Percentiles rank a stretch among this genome's conserved stretches.
phyloP scores from a whole-genome alignment of 1,139 yeast genomes.

The Blastobotrys persicus region DNA sequence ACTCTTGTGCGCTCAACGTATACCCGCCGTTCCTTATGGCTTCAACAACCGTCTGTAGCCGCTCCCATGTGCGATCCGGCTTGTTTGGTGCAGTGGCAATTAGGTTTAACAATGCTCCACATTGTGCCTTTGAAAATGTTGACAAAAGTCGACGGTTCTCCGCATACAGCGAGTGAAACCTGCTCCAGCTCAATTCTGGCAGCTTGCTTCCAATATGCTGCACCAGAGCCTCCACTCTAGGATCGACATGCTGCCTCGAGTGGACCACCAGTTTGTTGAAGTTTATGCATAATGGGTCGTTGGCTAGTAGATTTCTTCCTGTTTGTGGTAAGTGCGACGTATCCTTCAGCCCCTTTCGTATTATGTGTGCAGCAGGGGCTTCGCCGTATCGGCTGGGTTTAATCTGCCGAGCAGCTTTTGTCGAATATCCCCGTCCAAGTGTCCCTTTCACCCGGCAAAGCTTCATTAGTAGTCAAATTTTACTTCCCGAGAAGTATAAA shows the following conservation, averaged over 20 bases:
- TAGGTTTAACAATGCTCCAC: constrained; percentile 13
- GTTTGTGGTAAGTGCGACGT: constrained; percentile 8
- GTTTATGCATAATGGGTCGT: constrained; percentile 11
- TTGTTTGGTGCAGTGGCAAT: not conserved
- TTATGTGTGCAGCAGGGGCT: not conserved
- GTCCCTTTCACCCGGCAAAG: constrained; percentile 4
- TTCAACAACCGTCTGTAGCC: constrained; percentile 11
- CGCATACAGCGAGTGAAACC: constrained; percentile 15
- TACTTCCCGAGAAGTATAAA: not conserved
- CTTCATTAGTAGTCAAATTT: not conserved
- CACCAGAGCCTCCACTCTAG: constrained; percentile 13
- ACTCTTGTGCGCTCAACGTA: constrained; percentile 28
- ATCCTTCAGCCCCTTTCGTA: constrained; percentile 6
- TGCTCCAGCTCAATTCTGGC: constrained; percentile 14
- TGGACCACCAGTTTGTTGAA: not conserved
- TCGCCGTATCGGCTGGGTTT: constrained; percentile 4
- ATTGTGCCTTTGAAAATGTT: constrained; percentile 10
- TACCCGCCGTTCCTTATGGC: constrained; percentile 27
- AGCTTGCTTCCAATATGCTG: constrained; percentile 7
- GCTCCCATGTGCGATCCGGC: constrained; percentile 2
- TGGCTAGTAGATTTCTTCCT: not conserved
- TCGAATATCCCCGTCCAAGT: not conserved
- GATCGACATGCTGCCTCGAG: not conserved
- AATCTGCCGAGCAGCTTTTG: not conserved
- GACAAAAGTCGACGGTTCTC: constrained; percentile 15